Percentiles rank a stretch among this genome's conserved stretches.
phyloP scores from a whole-genome alignment of 2,329 filamentous ascomycete species.

The Plectosphaerella plurivora region DNA sequence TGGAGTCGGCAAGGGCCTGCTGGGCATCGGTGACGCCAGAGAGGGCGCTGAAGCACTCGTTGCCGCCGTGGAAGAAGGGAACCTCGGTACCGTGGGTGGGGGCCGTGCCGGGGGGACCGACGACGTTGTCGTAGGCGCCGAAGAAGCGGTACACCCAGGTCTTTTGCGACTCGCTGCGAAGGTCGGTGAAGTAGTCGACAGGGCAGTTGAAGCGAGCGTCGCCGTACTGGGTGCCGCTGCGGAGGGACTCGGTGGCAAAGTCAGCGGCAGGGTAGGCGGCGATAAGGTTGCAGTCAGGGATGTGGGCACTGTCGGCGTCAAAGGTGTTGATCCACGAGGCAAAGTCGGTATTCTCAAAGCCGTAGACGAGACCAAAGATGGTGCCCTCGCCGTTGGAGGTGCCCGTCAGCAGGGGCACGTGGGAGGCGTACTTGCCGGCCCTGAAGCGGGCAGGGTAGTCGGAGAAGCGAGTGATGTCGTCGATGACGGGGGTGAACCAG shows the following conservation, averaged over 20 bases:
- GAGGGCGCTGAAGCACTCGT: slow-evolving; percentile 31
- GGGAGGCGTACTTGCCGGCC: slow-evolving; percentile 21
- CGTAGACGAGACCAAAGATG: slow-evolving; percentile 30
- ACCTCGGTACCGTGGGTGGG: slow-evolving; percentile 35
- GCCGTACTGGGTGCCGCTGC: slow-evolving; percentile 37
- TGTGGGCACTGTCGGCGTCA: slow-evolving; percentile 31
- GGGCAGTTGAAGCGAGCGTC: slow-evolving; percentile 41
- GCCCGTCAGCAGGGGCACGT: slow-evolving; percentile 29
- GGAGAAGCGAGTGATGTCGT: slow-evolving; percentile 26
- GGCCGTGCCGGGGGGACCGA: slow-evolving; percentile 25
- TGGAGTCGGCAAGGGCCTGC: slow-evolving; percentile 34
- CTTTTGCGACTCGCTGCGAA: slow-evolving; percentile 28
- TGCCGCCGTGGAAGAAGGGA: slow-evolving; percentile 40
- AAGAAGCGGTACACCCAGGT: slow-evolving; percentile 41
- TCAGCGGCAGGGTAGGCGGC: slow-evolving; percentile 28
- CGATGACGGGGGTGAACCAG: slow-evolving; percentile 35
- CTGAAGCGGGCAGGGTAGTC: slow-evolving; percentile 22
- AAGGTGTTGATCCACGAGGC: slow-evolving; percentile 26
- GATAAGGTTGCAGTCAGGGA: slow-evolving; percentile 26
- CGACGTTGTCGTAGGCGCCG: slow-evolving; percentile 33
- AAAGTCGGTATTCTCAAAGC: slow-evolving; percentile 23
- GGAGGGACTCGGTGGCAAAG: slow-evolving; percentile 28
- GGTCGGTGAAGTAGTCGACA: slow-evolving; percentile 31
- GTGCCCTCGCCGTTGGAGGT: slow-evolving; percentile 29
- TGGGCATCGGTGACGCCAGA: slow-evolving; percentile 27